phyloP scores from a whole-genome alignment of 306 rosid genomes.

The Fragaria ananassa region DNA sequence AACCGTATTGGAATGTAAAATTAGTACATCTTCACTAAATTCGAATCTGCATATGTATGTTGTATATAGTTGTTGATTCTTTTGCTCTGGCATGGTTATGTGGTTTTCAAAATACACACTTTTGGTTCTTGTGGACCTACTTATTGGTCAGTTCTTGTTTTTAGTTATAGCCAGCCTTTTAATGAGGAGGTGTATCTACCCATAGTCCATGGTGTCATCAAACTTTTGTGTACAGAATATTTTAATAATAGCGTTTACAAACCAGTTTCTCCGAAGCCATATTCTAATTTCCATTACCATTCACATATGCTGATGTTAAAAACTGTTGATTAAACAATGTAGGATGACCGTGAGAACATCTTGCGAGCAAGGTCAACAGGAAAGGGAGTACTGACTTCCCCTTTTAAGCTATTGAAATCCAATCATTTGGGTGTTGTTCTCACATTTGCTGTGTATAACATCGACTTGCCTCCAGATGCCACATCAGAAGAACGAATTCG shows the following conservation, averaged over 20 bases:
- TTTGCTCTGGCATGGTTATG: background rate
- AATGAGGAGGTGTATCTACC: background rate
- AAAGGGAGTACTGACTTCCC: constrained; percentile 92
- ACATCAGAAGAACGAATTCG: constrained; percentile 63
- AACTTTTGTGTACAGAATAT: background rate
- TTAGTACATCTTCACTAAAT: background rate
- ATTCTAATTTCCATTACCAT: constrained; percentile 16
- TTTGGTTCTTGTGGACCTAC: background rate
- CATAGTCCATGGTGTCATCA: background rate
- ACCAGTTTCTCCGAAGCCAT: background rate
- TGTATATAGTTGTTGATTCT: background rate
- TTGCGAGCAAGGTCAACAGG: constrained; percentile 90
- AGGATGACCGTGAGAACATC: constrained; percentile 96
- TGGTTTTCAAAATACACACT: background rate
- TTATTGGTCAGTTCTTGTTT: background rate
- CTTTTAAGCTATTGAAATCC: constrained; percentile 90
- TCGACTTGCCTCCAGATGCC: constrained; percentile 66
- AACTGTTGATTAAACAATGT: constrained; percentile 12
- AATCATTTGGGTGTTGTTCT: constrained; percentile 91
- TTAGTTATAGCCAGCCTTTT: background rate
- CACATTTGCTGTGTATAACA: constrained; percentile 78
- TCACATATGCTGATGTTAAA: constrained; percentile 18
- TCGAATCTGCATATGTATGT: background rate
- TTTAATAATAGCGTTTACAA: background rate
- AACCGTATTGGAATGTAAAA: background rate